phyloP scores from a whole-genome alignment of 148 eudicot species.

The Persicaria tinctoria region DNA sequence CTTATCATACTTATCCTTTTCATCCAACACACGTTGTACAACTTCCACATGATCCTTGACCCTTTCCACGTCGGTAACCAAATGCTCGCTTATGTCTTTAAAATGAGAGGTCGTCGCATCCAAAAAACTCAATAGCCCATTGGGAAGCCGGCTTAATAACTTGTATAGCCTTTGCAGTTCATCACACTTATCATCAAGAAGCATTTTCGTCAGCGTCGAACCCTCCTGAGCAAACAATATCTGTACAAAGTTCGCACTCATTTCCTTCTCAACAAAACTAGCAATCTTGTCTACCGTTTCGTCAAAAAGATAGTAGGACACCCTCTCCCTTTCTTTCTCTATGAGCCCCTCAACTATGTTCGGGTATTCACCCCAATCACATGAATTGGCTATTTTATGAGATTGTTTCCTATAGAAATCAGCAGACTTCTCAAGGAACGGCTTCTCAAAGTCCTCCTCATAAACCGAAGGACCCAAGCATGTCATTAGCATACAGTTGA shows the following conservation, averaged over 20 bases:
- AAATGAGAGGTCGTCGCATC: constrained; percentile 79
- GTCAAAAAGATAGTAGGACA: constrained; percentile 61
- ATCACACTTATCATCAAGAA: constrained; percentile 67
- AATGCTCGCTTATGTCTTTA: constrained; percentile 64
- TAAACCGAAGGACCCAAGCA: constrained; percentile 60
- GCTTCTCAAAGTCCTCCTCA: constrained; percentile 73
- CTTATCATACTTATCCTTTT: constrained; percentile 68
- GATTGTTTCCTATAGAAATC: constrained; percentile 66
- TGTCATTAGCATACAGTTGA: constrained; percentile 61
- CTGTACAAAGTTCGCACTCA: constrained; percentile 74
- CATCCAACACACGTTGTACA: constrained; percentile 65
- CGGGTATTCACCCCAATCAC: constrained; percentile 76
- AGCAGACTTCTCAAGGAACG: constrained; percentile 70
- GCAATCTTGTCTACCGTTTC: constrained; percentile 54
- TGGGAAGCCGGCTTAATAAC: constrained; percentile 55
- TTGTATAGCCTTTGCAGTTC: constrained; percentile 64
- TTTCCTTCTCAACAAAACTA: constrained; percentile 64
- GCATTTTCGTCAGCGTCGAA: constrained; percentile 65
- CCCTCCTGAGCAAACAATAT: constrained; percentile 75
- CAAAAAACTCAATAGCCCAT: constrained; percentile 58
- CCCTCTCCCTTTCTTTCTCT: constrained; percentile 73
- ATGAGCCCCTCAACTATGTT: constrained; percentile 71
- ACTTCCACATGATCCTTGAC: constrained; percentile 74
- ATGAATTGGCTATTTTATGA: constrained; percentile 61
- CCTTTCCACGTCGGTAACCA: constrained; percentile 76